Conservation (phyloP, 129 eudicot genomes). For the Pseudognaphalium luteoalbum region DNA sequence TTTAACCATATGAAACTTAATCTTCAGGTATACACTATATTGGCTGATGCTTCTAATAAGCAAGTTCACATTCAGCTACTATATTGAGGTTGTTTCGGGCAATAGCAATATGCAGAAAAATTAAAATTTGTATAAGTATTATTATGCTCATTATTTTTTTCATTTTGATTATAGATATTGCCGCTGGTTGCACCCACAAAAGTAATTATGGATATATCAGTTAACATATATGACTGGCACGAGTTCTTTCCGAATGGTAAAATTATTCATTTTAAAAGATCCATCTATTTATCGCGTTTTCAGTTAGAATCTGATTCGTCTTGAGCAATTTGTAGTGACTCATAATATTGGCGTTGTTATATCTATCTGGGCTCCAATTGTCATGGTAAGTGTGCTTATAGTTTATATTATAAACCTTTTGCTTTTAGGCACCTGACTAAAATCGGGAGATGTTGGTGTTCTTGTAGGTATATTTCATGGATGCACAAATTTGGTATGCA, state of each 20-base stretch:
- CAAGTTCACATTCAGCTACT: conserved; percentile 98
- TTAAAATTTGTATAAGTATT: background rate
- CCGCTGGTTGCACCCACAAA: conserved; percentile 85
- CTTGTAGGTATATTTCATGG: conserved; percentile 89
- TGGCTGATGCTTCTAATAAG: conserved; percentile 78
- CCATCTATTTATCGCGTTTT: conserved; percentile 18
- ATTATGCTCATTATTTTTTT: conserved; percentile 23
- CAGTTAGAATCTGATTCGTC: conserved; percentile 17
- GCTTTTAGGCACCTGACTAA: conserved; percentile 22
- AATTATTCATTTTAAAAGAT: background rate
- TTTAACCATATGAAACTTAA: conserved; percentile 20
- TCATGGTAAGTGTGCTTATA: conserved; percentile 58
- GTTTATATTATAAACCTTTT: background rate
- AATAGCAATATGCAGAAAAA: background rate
- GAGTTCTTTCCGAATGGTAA: conserved; percentile 96
- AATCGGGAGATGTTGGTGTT: conserved; percentile 20
- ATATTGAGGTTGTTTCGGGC: conserved; percentile 72
- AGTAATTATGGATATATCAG: conserved; percentile 55
- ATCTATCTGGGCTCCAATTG: conserved; percentile 91
- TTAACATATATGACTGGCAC: conserved; percentile 80
- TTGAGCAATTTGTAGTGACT: conserved; percentile 53
- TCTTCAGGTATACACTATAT: conserved; percentile 77
- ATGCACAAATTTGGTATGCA: conserved; percentile 98
- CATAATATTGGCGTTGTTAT: conserved; percentile 77
- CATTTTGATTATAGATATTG: conserved; percentile 60